These are phyloP conservation scores for Mycena sp. DNA, from an alignment of 1,284 basidiomycete species.

Conservation along the genomic window DNA sequence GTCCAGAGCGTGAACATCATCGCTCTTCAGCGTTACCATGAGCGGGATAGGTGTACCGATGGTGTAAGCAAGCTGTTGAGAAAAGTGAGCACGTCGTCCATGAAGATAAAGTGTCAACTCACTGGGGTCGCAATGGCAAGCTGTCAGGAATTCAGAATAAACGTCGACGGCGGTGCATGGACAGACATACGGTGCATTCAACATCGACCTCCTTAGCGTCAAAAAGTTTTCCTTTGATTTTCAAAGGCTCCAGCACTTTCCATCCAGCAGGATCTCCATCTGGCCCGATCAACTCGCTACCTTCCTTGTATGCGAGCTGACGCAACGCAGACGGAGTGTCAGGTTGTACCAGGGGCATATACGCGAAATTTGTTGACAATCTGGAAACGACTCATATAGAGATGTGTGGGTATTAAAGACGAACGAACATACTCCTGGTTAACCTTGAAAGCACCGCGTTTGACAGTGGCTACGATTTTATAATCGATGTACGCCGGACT, in stretches of 20 bases:
- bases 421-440: constrained; percentile 48
- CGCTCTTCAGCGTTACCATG: constrained; percentile 21
- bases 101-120: constrained; percentile 28
- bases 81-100: not conserved
- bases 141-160: constrained; percentile 39
- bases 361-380: constrained; percentile 48
- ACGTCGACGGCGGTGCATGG: not conserved
- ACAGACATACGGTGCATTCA: constrained; percentile 49
- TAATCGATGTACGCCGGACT: constrained; percentile 61
- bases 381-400: constrained; percentile 27
- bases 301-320: constrained; percentile 55
- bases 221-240: constrained; percentile 55
- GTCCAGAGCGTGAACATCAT: constrained; percentile 25
- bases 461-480: constrained; percentile 55
- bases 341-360: constrained; percentile 51
- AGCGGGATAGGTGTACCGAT: constrained; percentile 26
- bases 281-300: constrained; percentile 45
- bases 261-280: constrained; percentile 43
- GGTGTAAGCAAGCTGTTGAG: constrained; percentile 35
- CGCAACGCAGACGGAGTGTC: constrained; percentile 57
- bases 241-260: constrained; percentile 45
- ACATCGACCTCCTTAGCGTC: constrained; percentile 49
- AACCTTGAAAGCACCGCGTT: constrained; percentile 53
- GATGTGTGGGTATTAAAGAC: not conserved
- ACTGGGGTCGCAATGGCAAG: constrained; percentile 66